These are phyloP conservation scores for Umbelopsis ramanniana DNA, from an alignment of 192 early-diverging fungal species.

Conservation along the genomic window DNA sequence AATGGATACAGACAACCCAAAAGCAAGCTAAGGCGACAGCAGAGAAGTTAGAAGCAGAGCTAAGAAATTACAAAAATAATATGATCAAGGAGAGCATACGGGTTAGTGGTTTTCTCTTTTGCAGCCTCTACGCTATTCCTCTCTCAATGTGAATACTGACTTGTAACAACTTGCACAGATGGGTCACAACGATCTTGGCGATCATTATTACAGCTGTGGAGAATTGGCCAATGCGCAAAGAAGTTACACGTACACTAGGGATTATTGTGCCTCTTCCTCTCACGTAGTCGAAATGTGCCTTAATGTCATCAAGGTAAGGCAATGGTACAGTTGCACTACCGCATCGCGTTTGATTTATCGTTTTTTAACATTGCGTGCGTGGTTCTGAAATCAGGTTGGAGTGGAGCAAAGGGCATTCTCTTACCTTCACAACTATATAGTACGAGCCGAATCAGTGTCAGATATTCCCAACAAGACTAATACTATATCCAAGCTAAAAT, in stretches of 20 bases:
- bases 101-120: constrained; percentile 46
- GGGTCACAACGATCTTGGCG: constrained; percentile 80
- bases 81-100: constrained; percentile 86
- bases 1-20: constrained; percentile 55
- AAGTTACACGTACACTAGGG: constrained; percentile 70
- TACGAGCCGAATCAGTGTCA: constrained; percentile 68
- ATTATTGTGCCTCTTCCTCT: constrained; percentile 76
- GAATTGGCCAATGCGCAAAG: constrained; percentile 70
- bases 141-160: background rate
- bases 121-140: too few relatives aligned
- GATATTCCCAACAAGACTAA: constrained; percentile 66
- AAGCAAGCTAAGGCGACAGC: constrained; percentile 48
- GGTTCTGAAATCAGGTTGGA: background rate
- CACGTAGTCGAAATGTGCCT: constrained; percentile 84
- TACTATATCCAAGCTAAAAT: constrained; percentile 64
- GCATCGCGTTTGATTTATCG: background rate
- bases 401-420: constrained; percentile 43
- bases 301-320: constrained; percentile 73
- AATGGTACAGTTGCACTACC: background rate
- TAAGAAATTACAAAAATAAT: constrained; percentile 80
- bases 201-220: constrained; percentile 74
- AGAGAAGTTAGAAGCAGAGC: constrained; percentile 74
- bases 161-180: constrained; percentile 51
- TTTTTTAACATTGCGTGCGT: background rate
- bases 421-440: constrained; percentile 71